A percentile compares a stretch with the other conserved stretches of the same genome.
These are phyloP conservation scores for Begonia masoniana DNA, from an alignment of 306 rosid species.

Conservation along the genomic window DNA sequence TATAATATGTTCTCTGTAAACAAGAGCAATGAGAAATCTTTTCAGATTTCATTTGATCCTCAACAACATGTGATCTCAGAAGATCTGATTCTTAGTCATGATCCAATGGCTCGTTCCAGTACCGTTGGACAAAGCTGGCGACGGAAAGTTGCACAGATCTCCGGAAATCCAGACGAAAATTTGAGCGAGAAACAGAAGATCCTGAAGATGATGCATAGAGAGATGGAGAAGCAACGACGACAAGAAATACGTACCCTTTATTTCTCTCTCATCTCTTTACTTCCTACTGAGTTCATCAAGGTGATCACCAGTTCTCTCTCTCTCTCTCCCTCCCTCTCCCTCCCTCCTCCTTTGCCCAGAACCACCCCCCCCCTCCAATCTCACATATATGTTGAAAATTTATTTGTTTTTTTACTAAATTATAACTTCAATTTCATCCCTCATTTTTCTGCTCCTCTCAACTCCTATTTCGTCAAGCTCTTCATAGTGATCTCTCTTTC, in stretches of 20 bases:
- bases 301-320: background rate
- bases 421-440: background rate
- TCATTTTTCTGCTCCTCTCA: background rate
- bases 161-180: conserved; percentile 4
- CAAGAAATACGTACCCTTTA: conserved; percentile 22
- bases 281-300: conserved; percentile 25
- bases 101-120: background rate
- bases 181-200: conserved; percentile 1
- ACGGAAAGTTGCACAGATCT: background rate
- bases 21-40: conserved; percentile 18
- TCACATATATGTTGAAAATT: background rate
- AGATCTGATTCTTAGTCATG: conserved; percentile 12
- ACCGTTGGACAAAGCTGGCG: conserved; percentile 1
- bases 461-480: background rate
- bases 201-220: conserved; percentile 28
- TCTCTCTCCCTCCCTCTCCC: background rate
- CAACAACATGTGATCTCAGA: conserved; percentile 8
- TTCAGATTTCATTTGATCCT: conserved; percentile 13
- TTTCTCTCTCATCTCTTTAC: conserved; percentile 25
- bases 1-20: conserved; percentile 14
- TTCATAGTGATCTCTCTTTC: background rate
- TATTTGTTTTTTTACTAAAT: too few relatives aligned
- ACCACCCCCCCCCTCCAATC: conserved; percentile 16
- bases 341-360: background rate
- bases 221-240: conserved; percentile 34